These are phyloP conservation scores for Naganishia vaughanmartiniae DNA, from an alignment of 768 basidiomycete genomes.

Conservation along the genomic window DNA sequence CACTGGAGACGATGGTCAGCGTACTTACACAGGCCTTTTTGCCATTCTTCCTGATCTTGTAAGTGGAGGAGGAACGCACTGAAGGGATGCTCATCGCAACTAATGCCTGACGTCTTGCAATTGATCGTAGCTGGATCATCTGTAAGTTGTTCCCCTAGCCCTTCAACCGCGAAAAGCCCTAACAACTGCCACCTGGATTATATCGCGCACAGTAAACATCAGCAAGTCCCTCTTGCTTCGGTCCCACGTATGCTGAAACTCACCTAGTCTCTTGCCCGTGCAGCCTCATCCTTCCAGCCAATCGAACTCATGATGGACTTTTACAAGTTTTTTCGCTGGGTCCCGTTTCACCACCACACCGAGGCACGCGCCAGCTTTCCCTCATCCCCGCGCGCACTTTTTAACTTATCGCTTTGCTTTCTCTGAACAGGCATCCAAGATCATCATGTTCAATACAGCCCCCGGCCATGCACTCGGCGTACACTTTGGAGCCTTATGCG, in stretches of 20 bases:
- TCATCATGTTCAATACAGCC: slow-evolving; percentile 47
- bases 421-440: slow-evolving; percentile 39
- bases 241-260: neutral
- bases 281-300: slow-evolving; percentile 50
- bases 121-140: slow-evolving; percentile 43
- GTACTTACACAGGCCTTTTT: slow-evolving; percentile 36
- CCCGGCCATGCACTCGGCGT: slow-evolving; percentile 40
- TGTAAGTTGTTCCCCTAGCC: slow-evolving; percentile 30
- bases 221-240: slow-evolving; percentile 31
- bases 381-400: neutral
- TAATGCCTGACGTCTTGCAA: neutral
- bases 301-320: slow-evolving; percentile 44
- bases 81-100: neutral
- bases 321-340: slow-evolving; percentile 45
- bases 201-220: slow-evolving; percentile 40
- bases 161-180: neutral
- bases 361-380: slow-evolving; percentile 18
- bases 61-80: neutral
- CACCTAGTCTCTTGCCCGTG: neutral
- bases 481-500: slow-evolving; percentile 49
- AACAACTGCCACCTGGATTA: neutral
- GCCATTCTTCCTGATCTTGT: slow-evolving; percentile 46
- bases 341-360: slow-evolving; percentile 41
- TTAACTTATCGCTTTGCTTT: neutral
- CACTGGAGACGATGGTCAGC: slow-evolving; percentile 46